Base-by-base conservation (phyloP, 1,284 basidiomycete genomes). In the Clitocybe nebularis region DNA sequence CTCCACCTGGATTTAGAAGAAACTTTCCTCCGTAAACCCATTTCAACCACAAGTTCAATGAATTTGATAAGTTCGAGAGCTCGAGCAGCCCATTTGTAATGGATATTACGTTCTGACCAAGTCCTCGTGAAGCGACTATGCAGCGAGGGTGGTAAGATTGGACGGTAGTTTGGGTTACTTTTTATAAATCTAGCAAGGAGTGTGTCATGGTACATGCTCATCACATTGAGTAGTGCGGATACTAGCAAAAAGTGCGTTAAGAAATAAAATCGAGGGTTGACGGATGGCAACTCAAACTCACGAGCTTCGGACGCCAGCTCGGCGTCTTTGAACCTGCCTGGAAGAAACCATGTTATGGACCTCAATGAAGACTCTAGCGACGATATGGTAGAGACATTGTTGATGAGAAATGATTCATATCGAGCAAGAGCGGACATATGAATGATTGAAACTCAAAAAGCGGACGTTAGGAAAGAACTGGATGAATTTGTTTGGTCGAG, bases 251-350 rank as follows among this genome's bases (percentile, higher is more conserved):
- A 6, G 21, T 19, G n/a, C 13, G 24, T 38, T 24, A 47, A 47
- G 51, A 50, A 22, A 51, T 49, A 41, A 39, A 48, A 33, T 42
- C 34, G 38, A 50, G 35, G 32, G 41, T 40, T 43, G 9, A 45
- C 40, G 50, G 44, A 48, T 41, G 45, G 44, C 41, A 48, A 44
- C 32, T 14, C 39, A 41, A 45, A 86, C 91, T 79, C 54, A 93
- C 92, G 71, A 59, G 87, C 81, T 76, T 94, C 93, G 25, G 89
- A 92, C 43, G 87, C 90, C 45, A 97, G 72, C 63, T 97, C 94
- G 41, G 93, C 91, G 74, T 97, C 94, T 62, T 93, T 92, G 77
- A 97, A 97, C 48, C 93, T 79, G 50, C 93, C 94, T 14, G 94
- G 93, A 17, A 97, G 74, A 54, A 97, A 85, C 89, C 93, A 97